phyloP scores from a whole-genome alignment of 768 basidiomycete genomes.

The Leucocoprinus birnbaumii region DNA sequence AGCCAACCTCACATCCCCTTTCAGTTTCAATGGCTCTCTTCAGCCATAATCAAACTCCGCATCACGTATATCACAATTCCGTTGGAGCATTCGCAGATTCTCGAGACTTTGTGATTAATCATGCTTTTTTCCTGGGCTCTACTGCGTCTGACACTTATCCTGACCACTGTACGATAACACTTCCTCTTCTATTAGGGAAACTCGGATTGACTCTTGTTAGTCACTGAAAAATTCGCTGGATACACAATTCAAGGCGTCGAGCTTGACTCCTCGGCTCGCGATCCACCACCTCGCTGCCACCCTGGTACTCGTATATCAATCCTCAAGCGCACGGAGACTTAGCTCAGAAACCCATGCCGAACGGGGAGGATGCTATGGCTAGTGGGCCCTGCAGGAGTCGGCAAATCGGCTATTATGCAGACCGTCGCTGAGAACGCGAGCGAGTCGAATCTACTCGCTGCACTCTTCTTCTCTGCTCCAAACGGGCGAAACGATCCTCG shows the following conservation, averaged over 20 bases:
- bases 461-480: background rate
- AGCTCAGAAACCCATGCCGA: background rate
- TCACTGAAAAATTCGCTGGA: background rate
- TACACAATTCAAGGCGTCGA: background rate
- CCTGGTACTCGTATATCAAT: background rate
- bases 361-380: background rate
- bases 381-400: background rate
- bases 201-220: too few relatives aligned
- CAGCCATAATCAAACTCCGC: too few relatives aligned
- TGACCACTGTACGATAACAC: too few relatives aligned
- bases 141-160: too few relatives aligned
- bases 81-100: too few relatives aligned
- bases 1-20: too few relatives aligned
- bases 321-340: background rate
- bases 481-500: background rate
- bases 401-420: background rate
- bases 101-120: too few relatives aligned
- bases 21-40: too few relatives aligned
- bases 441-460: background rate
- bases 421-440: background rate
- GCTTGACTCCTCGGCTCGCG: background rate
- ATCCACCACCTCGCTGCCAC: too few relatives aligned
- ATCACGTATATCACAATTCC: too few relatives aligned
- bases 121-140: too few relatives aligned
- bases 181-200: too few relatives aligned